A percentile compares a stretch with the other conserved stretches of the same genome.
Evolutionary conservation across 495 filamentous ascomycete genomes (phyloP).

Genomic region (Talaromyces thailandensis): DNA sequence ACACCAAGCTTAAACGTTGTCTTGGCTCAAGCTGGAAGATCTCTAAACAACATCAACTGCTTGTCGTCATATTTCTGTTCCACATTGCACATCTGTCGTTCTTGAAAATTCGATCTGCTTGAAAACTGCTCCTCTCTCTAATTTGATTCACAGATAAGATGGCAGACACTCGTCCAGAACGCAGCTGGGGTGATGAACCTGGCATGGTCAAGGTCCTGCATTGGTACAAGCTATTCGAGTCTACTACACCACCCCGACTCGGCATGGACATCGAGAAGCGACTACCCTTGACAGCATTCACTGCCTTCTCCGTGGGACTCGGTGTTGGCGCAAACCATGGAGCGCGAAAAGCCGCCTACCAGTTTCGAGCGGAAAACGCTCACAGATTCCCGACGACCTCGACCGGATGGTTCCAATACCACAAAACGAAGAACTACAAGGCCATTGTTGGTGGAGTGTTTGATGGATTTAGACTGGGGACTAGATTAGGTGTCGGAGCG

Average conservation of each 20-base stretch:
- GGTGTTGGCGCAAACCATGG: constrained; percentile 64
- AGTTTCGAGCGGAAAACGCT: constrained; percentile 90
- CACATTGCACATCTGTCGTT: background rate
- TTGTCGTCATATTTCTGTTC: background rate
- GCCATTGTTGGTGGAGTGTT: constrained; percentile 61
- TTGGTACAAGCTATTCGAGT: constrained; percentile 37
- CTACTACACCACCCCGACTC: constrained; percentile 45
- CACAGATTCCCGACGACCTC: constrained; percentile 78
- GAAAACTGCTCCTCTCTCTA: too few relatives aligned
- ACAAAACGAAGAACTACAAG: constrained; percentile 94
- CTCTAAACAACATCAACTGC: background rate
- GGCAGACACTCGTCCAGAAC: constrained; percentile 5
- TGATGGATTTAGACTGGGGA: constrained; percentile 69
- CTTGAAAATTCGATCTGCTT: too few relatives aligned
- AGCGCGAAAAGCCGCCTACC: constrained; percentile 59
- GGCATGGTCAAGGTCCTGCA: constrained; percentile 22
- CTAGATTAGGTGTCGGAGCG: constrained; percentile 56
- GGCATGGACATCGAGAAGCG: constrained; percentile 54
- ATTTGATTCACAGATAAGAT: background rate
- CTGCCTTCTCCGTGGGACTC: constrained; percentile 57
- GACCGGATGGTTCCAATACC: constrained; percentile 91
- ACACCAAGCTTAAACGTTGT: background rate
- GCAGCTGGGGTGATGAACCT: constrained; percentile 16
- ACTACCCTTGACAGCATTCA: constrained; percentile 47
- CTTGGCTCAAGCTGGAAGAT: background rate